phyloP scores from a whole-genome alignment of 2,329 filamentous ascomycete species.

The Cytospora schulzeri region DNA sequence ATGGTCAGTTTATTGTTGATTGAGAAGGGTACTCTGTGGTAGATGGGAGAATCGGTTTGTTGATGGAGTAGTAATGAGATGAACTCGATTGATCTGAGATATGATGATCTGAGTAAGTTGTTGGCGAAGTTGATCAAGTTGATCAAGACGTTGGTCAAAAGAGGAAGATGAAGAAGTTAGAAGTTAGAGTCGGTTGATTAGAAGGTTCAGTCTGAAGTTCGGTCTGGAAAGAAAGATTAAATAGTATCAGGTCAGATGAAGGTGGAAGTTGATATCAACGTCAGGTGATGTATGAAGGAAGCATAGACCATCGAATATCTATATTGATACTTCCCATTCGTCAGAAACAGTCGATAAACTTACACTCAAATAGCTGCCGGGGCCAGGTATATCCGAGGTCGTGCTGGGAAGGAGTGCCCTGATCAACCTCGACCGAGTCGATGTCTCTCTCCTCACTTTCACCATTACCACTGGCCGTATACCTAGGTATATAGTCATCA shows the following conservation, averaged over 20 bases:
- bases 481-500: background rate
- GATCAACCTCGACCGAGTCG: background rate
- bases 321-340: background rate
- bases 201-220: background rate
- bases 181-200: too few species aligned
- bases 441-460: too few species aligned
- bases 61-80: background rate
- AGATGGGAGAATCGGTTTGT: background rate
- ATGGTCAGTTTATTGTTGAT: background rate
- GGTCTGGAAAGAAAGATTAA: background rate
- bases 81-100: background rate
- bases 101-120: background rate
- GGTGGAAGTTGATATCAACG: background rate
- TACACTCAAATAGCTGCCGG: background rate
- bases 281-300: background rate
- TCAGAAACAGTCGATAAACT: background rate
- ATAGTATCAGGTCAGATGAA: background rate
- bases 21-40: too few species aligned
- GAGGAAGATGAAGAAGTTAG: too few species aligned
- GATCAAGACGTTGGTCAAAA: background rate
- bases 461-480: background rate
- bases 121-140: background rate
- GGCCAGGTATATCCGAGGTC: background rate
- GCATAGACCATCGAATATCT: background rate
- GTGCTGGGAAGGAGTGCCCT: background rate